These are phyloP conservation scores for Tausonia pullulans DNA, from an alignment of 1,284 basidiomycete species.

Conservation along the genomic window DNA sequence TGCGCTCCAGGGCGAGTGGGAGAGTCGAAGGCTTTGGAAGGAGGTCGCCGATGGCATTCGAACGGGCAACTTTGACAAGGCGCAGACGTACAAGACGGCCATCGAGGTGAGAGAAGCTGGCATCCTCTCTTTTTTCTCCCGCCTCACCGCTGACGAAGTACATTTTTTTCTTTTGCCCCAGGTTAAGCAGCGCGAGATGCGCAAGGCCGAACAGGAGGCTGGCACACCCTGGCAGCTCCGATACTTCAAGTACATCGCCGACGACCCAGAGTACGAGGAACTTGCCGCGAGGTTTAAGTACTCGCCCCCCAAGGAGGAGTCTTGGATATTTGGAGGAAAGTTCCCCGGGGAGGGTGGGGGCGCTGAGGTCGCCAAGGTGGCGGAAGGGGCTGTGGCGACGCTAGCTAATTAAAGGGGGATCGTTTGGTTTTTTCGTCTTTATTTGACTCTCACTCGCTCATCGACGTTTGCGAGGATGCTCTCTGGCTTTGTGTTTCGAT, in stretches of 20 bases:
- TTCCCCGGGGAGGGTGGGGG: background rate
- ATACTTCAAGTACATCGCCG: constrained; percentile 58
- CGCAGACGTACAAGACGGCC: constrained; percentile 74
- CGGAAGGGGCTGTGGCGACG: background rate
- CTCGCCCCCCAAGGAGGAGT: constrained; percentile 3
- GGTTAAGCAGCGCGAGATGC: constrained; percentile 84
- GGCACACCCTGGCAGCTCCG: constrained; percentile 63
- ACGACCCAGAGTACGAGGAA: constrained; percentile 36
- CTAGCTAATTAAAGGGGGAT: background rate
- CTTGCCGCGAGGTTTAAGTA: background rate
- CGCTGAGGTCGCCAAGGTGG: background rate
- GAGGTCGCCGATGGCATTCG: constrained; percentile 83
- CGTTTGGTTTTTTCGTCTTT: background rate
- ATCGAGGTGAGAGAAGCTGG: constrained; percentile 57
- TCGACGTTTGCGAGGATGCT: too few relatives aligned
- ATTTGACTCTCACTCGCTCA: background rate
- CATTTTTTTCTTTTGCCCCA: constrained; percentile 27
- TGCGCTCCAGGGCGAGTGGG: constrained; percentile 62
- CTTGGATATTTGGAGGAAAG: constrained; percentile 1
- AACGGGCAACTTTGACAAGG: constrained; percentile 82
- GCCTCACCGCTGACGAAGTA: background rate
- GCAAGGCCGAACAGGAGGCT: constrained; percentile 68
- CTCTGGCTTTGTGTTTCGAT: too few relatives aligned
- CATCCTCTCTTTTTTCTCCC: background rate
- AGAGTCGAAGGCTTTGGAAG: constrained; percentile 78